Percentiles rank a stretch among this genome's conserved stretches.
Evolutionary conservation across 2,329 filamentous ascomycete genomes (phyloP).

Genomic region (Diaporthe aspalathi): DNA sequence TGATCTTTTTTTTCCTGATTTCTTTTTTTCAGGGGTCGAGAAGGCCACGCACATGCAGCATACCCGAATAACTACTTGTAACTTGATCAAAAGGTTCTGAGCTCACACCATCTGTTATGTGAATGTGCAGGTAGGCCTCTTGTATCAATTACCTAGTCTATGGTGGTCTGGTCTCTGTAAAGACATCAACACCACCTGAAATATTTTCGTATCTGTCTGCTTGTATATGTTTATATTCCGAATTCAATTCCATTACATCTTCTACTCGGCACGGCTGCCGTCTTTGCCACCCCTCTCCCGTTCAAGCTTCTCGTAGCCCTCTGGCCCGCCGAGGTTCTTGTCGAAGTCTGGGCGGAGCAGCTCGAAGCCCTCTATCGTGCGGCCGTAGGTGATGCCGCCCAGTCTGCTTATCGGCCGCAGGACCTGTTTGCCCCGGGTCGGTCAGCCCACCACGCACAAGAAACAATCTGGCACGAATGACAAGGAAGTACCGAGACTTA

Average conservation of each 20-base stretch:
- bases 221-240: background rate
- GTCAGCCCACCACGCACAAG: background rate
- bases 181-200: background rate
- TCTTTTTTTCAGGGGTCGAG: no score
- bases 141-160: background rate
- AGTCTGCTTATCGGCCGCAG: conserved; percentile 81
- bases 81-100: no score
- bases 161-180: background rate
- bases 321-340: conserved; percentile 62
- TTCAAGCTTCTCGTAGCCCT: conserved; percentile 68
- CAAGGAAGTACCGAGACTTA: conserved; percentile 57
- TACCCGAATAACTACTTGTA: background rate
- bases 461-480: background rate
- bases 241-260: conserved; percentile 11
- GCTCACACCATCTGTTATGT: background rate
- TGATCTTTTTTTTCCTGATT: background rate
- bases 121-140: background rate
- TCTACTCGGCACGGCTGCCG: background rate
- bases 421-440: conserved; percentile 55
- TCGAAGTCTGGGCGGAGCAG: conserved; percentile 72
- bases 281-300: conserved; percentile 45
- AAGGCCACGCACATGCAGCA: background rate
- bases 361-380: conserved; percentile 77
- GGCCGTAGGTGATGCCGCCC: conserved; percentile 87
- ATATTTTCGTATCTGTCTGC: background rate